Conservation (phyloP, 495 filamentous ascomycete genomes). For the Xylaria grammica region DNA sequence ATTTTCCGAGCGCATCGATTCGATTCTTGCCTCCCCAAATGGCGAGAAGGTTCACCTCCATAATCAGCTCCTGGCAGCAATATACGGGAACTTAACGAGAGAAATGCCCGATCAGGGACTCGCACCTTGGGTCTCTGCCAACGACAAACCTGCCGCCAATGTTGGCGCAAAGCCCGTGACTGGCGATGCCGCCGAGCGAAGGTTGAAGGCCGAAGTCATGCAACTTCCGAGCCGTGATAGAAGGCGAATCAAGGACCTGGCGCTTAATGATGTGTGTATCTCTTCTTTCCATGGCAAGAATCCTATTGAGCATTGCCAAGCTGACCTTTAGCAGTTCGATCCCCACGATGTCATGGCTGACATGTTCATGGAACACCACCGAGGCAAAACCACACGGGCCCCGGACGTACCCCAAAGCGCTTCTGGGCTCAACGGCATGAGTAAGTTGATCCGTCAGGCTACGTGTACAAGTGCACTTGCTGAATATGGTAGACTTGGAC, state of each 20-base stretch:
- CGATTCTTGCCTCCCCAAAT: slow-evolving; percentile 69
- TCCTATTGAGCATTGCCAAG: slow-evolving; percentile 22
- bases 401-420: slow-evolving; percentile 82
- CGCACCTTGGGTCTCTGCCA: slow-evolving; percentile 93
- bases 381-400: slow-evolving; percentile 69
- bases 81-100: slow-evolving; percentile 83
- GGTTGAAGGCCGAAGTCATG: slow-evolving; percentile 94
- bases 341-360: slow-evolving; percentile 66
- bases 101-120: slow-evolving; percentile 92
- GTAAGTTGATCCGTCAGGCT: slow-evolving; percentile 56
- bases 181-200: slow-evolving; percentile 88
- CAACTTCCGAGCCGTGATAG: slow-evolving; percentile 84
- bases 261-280: slow-evolving; percentile 55
- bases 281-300: background rate
- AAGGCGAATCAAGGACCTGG: slow-evolving; percentile 81
- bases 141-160: slow-evolving; percentile 85
- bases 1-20: slow-evolving; percentile 75
- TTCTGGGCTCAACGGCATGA: slow-evolving; percentile 84
- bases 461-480: slow-evolving; percentile 13
- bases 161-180: slow-evolving; percentile 76
- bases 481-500: slow-evolving; percentile 70
- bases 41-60: slow-evolving; percentile 80
- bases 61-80: slow-evolving; percentile 85
- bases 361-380: slow-evolving; percentile 70
- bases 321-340: slow-evolving; percentile 60